phyloP scores from a whole-genome alignment of 768 basidiomycete species.

The Tricholoma sp. region DNA sequence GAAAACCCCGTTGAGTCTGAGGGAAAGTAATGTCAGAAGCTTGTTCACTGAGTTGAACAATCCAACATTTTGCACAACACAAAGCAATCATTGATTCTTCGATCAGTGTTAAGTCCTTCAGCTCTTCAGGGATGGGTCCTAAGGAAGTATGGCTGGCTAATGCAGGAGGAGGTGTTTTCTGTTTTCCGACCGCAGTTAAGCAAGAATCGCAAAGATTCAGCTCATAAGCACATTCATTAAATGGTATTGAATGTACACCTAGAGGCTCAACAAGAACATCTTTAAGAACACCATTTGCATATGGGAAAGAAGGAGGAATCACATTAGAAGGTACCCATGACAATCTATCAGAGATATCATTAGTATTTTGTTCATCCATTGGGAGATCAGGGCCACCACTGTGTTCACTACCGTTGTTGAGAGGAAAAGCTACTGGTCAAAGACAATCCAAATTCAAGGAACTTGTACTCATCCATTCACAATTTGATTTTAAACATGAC shows the following conservation, averaged over 20 bases:
- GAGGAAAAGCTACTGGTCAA: neutral
- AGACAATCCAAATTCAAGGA: neutral
- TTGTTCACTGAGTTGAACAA: conserved; percentile 29
- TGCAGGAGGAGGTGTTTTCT: conserved; percentile 20
- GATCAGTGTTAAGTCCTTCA: conserved; percentile 28
- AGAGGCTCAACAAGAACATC: neutral
- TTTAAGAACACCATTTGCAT: neutral
- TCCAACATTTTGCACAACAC: conserved; percentile 31
- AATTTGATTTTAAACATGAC: neutral
- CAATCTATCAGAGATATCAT: neutral
- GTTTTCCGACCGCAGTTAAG: neutral
- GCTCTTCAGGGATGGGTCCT: conserved; percentile 23
- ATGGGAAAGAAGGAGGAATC: neutral
- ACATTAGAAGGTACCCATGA: neutral
- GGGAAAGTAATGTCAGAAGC: conserved; percentile 2
- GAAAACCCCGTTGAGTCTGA: conserved; percentile 25
- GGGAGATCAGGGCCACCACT: neutral
- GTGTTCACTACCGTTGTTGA: no score
- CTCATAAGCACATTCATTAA: neutral
- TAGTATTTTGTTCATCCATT: neutral
- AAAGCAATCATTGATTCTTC: conserved; percentile 36
- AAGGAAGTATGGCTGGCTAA: conserved; percentile 28
- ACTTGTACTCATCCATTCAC: neutral
- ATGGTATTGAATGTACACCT: neutral
- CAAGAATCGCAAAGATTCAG: neutral